Percentiles rank a stretch among this genome's conserved stretches.
These are phyloP conservation scores for Fusarium xylarioides DNA, from an alignment of 2,329 filamentous ascomycete species.

Conservation along the genomic window DNA sequence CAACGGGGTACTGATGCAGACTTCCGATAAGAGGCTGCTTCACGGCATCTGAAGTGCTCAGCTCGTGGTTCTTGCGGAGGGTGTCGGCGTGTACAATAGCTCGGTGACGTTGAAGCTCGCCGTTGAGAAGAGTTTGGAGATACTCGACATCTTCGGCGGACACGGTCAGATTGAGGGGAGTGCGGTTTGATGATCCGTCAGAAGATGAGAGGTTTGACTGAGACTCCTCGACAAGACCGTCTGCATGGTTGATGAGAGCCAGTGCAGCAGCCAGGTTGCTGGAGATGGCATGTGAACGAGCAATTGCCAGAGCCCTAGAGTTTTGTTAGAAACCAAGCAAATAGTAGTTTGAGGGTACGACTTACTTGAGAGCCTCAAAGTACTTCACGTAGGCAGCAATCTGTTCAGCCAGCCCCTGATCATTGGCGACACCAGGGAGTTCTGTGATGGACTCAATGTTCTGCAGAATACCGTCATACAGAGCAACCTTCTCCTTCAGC, in stretches of 20 bases:
- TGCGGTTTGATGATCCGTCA: conserved; percentile 35
- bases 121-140: conserved; percentile 70
- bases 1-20: conserved; percentile 77
- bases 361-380: conserved; percentile 87
- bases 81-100: conserved; percentile 86
- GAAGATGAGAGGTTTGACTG: conserved; percentile 56
- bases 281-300: conserved; percentile 81
- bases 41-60: conserved; percentile 43
- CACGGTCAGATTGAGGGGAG: conserved; percentile 75
- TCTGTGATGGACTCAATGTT: conserved; percentile 91
- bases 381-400: conserved; percentile 83
- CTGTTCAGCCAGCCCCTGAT: conserved; percentile 77
- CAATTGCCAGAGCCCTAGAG: conserved; percentile 80
- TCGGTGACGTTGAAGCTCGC: conserved; percentile 81
- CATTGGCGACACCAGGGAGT: conserved; percentile 87
- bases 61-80: conserved; percentile 61
- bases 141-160: conserved; percentile 64
- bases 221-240: conserved; percentile 68
- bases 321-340: conserved; percentile 16
- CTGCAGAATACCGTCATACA: conserved; percentile 92
- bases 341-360: background rate
- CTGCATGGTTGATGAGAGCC: conserved; percentile 81
- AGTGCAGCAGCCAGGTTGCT: conserved; percentile 80
- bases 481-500: conserved; percentile 84
- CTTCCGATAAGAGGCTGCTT: conserved; percentile 73